These are phyloP conservation scores for Nothophytophthora sp. DNA, from an alignment of 352 stramenopile species.

Conservation along the genomic window DNA sequence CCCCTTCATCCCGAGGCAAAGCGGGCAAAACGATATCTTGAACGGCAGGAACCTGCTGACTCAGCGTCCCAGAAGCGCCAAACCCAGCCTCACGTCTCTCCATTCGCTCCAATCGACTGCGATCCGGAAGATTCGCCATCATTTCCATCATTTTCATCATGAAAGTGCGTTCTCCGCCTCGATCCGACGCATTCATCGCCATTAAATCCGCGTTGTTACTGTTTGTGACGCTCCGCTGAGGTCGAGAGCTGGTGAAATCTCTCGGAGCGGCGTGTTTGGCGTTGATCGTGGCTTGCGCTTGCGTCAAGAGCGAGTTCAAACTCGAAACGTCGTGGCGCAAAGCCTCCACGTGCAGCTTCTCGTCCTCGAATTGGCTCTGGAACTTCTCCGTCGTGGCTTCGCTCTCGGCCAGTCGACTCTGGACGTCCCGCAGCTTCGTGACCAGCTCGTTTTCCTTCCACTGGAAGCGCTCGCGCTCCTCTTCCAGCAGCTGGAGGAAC, in stretches of 20 bases:
- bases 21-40: not conserved
- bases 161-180: conserved; percentile 36
- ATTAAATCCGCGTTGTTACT: conserved; percentile 1
- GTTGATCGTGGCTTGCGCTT: conserved; percentile 57
- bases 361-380: conserved; percentile 75
- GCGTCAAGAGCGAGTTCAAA: conserved; percentile 60
- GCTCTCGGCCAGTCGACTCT: conserved; percentile 47
- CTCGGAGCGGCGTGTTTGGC: conserved; percentile 28
- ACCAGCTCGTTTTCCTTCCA: conserved; percentile 68
- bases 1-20: conserved; percentile 22
- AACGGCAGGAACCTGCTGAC: not conserved
- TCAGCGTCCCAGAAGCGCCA: not conserved
- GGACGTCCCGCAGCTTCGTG: conserved; percentile 43
- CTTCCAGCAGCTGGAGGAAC: conserved; percentile 49
- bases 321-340: conserved; percentile 66
- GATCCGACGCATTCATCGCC: not conserved
- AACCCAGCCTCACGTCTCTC: not conserved
- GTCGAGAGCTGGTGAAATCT: conserved; percentile 9
- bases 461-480: conserved; percentile 47
- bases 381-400: conserved; percentile 61
- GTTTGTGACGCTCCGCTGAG: not conserved
- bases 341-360: conserved; percentile 70
- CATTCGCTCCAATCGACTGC: not conserved
- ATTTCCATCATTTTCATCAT: conserved; percentile 74
- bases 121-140: conserved; percentile 37